These are phyloP conservation scores for Cystobasidiaceae sp. DNA, from an alignment of 1,284 basidiomycete genomes.

Conservation along the genomic window DNA sequence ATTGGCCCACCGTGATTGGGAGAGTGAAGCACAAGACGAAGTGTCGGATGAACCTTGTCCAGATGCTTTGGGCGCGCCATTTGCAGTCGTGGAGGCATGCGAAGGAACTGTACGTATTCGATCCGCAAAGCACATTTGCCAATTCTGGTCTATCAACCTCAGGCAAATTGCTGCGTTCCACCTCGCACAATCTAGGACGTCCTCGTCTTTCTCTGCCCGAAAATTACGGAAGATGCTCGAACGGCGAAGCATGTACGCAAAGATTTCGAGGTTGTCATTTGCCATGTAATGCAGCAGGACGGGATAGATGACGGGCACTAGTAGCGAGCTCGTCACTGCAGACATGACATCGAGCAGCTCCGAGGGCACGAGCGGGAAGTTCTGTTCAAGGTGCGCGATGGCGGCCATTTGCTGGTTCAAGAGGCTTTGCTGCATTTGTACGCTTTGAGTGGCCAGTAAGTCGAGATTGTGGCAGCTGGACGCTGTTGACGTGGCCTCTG, in stretches of 20 bases:
- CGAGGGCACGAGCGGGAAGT: constrained; percentile 12
- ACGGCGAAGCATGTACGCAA: constrained; percentile 6
- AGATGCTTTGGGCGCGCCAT: not conserved
- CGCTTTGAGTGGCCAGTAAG: not conserved
- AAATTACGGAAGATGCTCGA: constrained; percentile 7
- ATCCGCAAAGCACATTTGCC: constrained; percentile 8
- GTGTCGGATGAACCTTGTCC: not conserved
- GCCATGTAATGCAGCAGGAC: constrained; percentile 9
- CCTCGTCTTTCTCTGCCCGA: not conserved
- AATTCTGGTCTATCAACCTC: constrained; percentile 16
- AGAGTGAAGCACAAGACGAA: not conserved
- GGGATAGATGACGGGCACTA: constrained; percentile 8
- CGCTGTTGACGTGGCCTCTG: too few relatives aligned
- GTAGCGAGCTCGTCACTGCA: not conserved
- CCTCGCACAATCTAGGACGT: constrained; percentile 9
- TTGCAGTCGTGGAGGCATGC: not conserved
- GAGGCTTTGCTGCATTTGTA: not conserved
- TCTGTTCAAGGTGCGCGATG: constrained; percentile 6
- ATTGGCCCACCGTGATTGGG: constrained; percentile 16
- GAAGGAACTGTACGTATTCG: not conserved
- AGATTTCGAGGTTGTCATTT: constrained; percentile 14
- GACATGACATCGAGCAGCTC: constrained; percentile 15
- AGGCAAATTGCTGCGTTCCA: constrained; percentile 14
- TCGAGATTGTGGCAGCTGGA: not conserved
- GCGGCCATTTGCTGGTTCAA: not conserved